Percentiles rank a stretch among this genome's conserved stretches.
Evolutionary conservation across 1,139 yeast genomes (phyloP).

Genomic region (Groenewaldozyma auringiensis): DNA sequence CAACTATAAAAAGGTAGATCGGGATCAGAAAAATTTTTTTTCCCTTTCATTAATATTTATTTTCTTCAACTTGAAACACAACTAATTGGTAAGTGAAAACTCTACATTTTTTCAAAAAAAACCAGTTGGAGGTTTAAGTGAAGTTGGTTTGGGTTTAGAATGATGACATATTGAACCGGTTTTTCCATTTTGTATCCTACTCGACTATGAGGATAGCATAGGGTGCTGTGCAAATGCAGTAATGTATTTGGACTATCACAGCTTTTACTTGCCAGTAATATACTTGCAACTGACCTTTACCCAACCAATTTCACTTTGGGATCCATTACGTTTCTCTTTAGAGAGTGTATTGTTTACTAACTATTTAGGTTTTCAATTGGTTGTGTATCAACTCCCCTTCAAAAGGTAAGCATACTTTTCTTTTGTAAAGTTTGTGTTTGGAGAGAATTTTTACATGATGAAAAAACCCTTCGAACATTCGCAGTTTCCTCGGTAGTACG

Average conservation of each 20-base stretch:
- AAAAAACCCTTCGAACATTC: slow-evolving; percentile 68
- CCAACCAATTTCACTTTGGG: slow-evolving; percentile 6
- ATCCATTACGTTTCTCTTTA: slow-evolving; percentile 6
- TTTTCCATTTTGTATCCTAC: slow-evolving; percentile 68
- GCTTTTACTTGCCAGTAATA: slow-evolving; percentile 87
- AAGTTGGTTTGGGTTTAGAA: slow-evolving; percentile 6
- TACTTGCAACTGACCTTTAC: slow-evolving; percentile 21
- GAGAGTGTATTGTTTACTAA: slow-evolving; percentile 2
- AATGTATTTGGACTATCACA: slow-evolving; percentile 25
- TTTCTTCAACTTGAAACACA: not conserved
- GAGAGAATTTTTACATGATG: slow-evolving; percentile 52
- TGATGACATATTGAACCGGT: slow-evolving; percentile 29
- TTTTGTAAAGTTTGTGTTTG: slow-evolving; percentile 1
- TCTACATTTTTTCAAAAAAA: not conserved
- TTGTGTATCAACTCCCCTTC: slow-evolving; percentile 5
- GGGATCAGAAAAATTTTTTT: not conserved
- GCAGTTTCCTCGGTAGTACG: slow-evolving; percentile 92
- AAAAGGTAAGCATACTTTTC: slow-evolving; percentile 6
- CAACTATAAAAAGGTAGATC: not conserved
- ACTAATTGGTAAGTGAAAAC: slow-evolving; percentile 3
- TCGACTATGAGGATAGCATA: slow-evolving; percentile 85
- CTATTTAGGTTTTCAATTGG: not conserved
- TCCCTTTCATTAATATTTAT: not conserved
- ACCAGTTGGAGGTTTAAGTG: slow-evolving; percentile 4
- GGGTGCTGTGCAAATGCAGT: slow-evolving; percentile 39